Evolutionary conservation across 108 stramenopile genomes (phyloP).

Genomic region (Pseudonitzschia pungens): DNA sequence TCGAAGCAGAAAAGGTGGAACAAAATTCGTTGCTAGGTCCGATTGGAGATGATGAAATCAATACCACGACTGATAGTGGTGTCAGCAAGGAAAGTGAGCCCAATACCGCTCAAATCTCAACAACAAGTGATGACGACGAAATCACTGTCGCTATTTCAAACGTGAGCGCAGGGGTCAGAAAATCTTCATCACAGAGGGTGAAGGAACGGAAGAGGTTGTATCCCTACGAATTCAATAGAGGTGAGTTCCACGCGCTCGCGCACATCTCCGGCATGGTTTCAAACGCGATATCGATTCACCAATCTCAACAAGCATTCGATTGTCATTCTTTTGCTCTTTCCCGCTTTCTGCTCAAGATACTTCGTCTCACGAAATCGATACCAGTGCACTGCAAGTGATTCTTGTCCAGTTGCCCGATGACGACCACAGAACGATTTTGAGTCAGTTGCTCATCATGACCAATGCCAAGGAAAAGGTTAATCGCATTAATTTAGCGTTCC

Average conservation of each 20-base stretch:
- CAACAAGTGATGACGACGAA: not conserved
- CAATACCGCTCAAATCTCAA: no score
- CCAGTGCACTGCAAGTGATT: conserved; percentile 9
- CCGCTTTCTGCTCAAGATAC: not conserved
- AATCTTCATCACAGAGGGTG: not conserved
- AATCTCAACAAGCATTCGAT: not conserved
- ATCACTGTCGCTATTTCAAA: conserved; percentile 15
- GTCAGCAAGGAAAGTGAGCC: not conserved
- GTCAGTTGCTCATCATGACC: conserved; percentile 17
- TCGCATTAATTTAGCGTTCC: conserved; percentile 15
- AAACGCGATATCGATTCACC: not conserved
- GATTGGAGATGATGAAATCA: not conserved
- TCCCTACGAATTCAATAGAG: not conserved
- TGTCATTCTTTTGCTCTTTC: not conserved
- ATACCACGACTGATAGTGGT: not conserved
- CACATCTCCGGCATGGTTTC: not conserved
- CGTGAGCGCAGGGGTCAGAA: not conserved
- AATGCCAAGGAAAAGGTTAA: conserved; percentile 8
- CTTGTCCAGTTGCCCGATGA: conserved; percentile 10
- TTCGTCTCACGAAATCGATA: conserved; percentile 1
- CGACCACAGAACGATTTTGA: conserved; percentile 11
- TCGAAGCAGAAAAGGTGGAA: not conserved
- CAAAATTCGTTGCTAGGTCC: not conserved
- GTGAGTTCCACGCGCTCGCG: not conserved
- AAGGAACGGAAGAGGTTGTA: not conserved